phyloP scores from a whole-genome alignment of 352 stramenopile genomes.

The Pythium pectinolyticum region DNA sequence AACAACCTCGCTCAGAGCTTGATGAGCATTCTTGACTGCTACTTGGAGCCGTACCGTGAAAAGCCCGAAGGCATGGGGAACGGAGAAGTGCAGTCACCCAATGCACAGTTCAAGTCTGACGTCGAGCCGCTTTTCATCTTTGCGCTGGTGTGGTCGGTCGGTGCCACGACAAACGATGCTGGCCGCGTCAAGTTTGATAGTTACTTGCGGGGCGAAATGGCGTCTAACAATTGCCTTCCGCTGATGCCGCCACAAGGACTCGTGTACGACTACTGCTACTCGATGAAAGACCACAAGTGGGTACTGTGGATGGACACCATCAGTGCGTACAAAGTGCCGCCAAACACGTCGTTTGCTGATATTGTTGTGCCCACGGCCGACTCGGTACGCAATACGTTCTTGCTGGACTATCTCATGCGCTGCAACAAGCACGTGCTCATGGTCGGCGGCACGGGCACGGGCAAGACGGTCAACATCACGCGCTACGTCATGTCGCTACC shows the following conservation, averaged over 20 bases:
- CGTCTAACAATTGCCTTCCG: slow-evolving; percentile 56
- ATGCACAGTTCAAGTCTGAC: slow-evolving; percentile 72
- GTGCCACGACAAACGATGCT: slow-evolving; percentile 87
- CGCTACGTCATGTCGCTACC: slow-evolving; percentile 86
- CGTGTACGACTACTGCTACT: slow-evolving; percentile 92
- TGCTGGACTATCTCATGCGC: slow-evolving; percentile 86
- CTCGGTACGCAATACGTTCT: slow-evolving; percentile 92
- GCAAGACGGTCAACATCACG: slow-evolving; percentile 94
- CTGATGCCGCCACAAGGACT: slow-evolving; percentile 58
- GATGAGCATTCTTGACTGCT: slow-evolving; percentile 93
- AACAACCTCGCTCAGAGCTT: slow-evolving; percentile 92
- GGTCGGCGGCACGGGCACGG: slow-evolving; percentile 92
- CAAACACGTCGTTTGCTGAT: slow-evolving; percentile 82
- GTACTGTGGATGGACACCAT: slow-evolving; percentile 94
- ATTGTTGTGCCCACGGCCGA: slow-evolving; percentile 94
- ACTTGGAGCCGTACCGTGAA: slow-evolving; percentile 65
- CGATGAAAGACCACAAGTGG: slow-evolving; percentile 89
- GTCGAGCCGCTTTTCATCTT: slow-evolving; percentile 92
- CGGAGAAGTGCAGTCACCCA: slow-evolving; percentile 42
- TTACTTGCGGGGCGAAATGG: slow-evolving; percentile 87
- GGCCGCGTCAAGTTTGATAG: slow-evolving; percentile 88
- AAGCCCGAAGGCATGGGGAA: slow-evolving; percentile 45
- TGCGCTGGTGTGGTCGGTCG: slow-evolving; percentile 91
- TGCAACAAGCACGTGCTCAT: slow-evolving; percentile 93
- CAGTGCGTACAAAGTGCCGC: slow-evolving; percentile 68